Percentiles rank a stretch among this genome's conserved stretches.
Evolutionary conservation across 148 eudicot species (phyloP).

Genomic region (Amaranthus cruentus): DNA sequence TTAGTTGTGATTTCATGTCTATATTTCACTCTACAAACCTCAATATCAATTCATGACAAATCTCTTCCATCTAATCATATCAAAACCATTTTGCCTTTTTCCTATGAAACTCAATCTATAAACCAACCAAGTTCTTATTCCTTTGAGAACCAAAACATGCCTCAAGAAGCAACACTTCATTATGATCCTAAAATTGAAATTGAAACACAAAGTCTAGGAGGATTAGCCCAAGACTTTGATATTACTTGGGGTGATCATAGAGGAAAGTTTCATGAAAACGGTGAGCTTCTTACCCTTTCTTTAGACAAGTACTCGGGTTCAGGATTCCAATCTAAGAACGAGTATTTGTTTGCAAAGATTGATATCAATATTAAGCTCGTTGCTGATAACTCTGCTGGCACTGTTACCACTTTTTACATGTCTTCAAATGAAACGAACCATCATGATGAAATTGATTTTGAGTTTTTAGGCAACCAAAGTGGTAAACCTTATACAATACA

Average conservation of each 20-base stretch:
- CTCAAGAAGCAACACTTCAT: neutral
- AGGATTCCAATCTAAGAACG: neutral
- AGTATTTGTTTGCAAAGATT: neutral
- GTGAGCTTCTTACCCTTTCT: constrained; percentile 3
- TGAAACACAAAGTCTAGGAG: neutral
- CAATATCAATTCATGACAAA: too few relatives aligned
- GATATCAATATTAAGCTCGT: neutral
- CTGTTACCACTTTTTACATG: neutral
- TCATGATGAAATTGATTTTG: constrained; percentile 5
- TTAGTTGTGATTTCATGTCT: too few relatives aligned
- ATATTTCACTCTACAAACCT: too few relatives aligned
- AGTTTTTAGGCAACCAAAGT: constrained; percentile 1
- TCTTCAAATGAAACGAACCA: neutral
- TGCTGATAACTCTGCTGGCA: neutral
- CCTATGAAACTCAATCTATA: too few relatives aligned
- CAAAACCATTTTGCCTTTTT: too few relatives aligned
- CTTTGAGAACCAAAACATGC: neutral
- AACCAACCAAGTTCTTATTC: neutral
- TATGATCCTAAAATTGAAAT: neutral
- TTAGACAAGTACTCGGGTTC: neutral
- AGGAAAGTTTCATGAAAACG: neutral
- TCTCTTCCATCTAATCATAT: too few relatives aligned
- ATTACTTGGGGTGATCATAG: neutral
- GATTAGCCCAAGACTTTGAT: neutral
- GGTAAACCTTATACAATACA: neutral